phyloP scores from a whole-genome alignment of 352 stramenopile genomes.

The Pilasporangium apinafurcum region DNA sequence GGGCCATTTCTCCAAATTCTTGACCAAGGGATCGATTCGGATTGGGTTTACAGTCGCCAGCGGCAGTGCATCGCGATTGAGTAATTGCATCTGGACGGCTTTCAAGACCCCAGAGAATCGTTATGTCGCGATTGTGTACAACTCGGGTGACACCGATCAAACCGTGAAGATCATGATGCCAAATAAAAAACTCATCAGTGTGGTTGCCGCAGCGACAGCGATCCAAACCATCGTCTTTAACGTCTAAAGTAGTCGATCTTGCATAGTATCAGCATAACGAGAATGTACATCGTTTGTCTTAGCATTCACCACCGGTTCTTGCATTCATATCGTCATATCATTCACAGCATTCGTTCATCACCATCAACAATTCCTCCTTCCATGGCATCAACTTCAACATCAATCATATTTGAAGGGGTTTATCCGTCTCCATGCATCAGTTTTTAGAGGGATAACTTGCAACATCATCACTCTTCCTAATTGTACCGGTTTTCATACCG shows the following conservation, averaged over 20 bases:
- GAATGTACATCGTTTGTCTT: no score
- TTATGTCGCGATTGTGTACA: constrained; percentile 22
- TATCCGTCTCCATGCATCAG: no score
- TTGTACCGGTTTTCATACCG: no score
- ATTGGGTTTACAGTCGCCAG: constrained; percentile 11
- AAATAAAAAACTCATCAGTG: constrained; percentile 24
- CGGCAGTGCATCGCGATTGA: constrained; percentile 11
- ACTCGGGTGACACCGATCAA: constrained; percentile 23
- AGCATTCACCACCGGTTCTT: no score
- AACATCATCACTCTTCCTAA: no score
- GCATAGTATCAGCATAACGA: no score
- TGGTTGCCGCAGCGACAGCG: constrained; percentile 25
- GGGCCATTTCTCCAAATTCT: constrained; percentile 58
- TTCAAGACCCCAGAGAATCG: constrained; percentile 17
- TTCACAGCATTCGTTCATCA: no score
- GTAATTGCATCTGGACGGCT: constrained; percentile 14
- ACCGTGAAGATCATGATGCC: constrained; percentile 33
- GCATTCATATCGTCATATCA: no score
- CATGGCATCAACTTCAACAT: no score
- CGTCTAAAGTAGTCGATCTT: constrained; percentile 9
- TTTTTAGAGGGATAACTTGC: no score
- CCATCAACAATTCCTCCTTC: no score
- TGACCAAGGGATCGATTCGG: constrained; percentile 35
- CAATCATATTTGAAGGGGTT: no score
- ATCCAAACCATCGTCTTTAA: constrained; percentile 43